Base-by-base conservation (phyloP, 768 basidiomycete species). In the Lentinula detonsa region DNA sequence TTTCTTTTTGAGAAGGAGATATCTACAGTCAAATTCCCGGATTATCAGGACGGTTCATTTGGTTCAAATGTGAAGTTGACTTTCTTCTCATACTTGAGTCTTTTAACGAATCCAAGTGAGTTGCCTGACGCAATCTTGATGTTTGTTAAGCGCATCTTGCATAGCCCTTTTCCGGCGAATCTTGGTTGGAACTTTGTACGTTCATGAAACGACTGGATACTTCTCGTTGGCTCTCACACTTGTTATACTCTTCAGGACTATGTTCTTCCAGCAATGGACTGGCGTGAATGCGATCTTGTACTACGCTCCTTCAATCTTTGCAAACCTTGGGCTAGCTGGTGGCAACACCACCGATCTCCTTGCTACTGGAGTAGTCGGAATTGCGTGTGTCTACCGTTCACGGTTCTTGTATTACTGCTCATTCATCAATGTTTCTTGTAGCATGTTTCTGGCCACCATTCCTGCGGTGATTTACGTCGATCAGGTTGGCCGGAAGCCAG, bases 221-320 rank as follows among this genome's bases (percentile, higher is more conserved):
- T 40, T 28, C 28, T 28, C 23, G 33, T n/a, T 11, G 33, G 31
- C 31, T 33, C 5, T 33, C 31, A 56, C 34, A 42, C 11, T 16
- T 56, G 28, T 3, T 42, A 5, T 28, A 49, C 23, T 51, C 4
- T 57, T 28, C 28, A 83, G 82, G 63, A 84, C 76, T 45, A 93
- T 87, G 88, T 87, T 86, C 75, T 91, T 88, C 78, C 90, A 91
- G 69, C 89, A 91, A 72, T 91, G 88, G 88, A 90, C 88, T 70
- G 90, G 89, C 63, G 79, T 89, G 66, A 89, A 90, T 65, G 86
- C 84, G 5, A 86, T 90, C 64, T 73, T 91, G 55, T 91, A 90
- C 75, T 91, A 90, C 65, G 88, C 89, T 0, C 90, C 86, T 2
- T 50, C 48, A 43, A 91, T 92, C 62, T 92, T 91, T 76, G 51